Conservation (phyloP, 1,139 yeast species). For the Lodderomyces orthopsilosis region DNA sequence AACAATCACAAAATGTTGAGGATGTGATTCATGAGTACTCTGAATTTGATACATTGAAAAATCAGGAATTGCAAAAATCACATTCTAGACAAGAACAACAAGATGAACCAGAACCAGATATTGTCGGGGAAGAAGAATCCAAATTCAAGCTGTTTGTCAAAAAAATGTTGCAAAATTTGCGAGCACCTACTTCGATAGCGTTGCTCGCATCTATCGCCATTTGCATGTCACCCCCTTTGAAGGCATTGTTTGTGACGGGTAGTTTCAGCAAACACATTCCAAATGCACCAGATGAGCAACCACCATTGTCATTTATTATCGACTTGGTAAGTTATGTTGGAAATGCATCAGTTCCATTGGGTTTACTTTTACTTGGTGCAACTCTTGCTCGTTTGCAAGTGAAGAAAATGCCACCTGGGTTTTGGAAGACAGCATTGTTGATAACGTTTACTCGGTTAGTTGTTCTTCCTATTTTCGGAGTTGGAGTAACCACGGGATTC, state of each 20-base stretch:
- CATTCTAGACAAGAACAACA: constrained; percentile 8
- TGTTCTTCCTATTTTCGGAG: constrained; percentile 44
- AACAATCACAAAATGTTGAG: constrained; percentile 49
- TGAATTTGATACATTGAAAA: constrained; percentile 39
- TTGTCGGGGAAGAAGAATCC: constrained; percentile 7
- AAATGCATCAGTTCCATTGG: constrained; percentile 85
- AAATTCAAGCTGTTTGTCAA: constrained; percentile 11
- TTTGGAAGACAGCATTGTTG: constrained; percentile 58
- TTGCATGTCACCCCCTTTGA: constrained; percentile 84
- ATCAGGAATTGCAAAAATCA: constrained; percentile 13
- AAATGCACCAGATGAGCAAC: constrained; percentile 78
- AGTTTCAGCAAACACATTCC: constrained; percentile 29
- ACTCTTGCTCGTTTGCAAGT: constrained; percentile 74
- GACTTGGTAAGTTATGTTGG: constrained; percentile 80
- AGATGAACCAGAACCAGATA: constrained; percentile 13
- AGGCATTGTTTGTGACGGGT: constrained; percentile 64
- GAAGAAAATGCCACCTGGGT: constrained; percentile 58
- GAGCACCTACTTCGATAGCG: constrained; percentile 68
- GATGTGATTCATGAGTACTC: constrained; percentile 65
- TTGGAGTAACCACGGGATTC: constrained; percentile 44
- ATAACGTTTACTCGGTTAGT: constrained; percentile 36
- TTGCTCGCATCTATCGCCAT: constrained; percentile 59
- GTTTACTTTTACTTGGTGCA: constrained; percentile 78
- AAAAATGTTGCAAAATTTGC: constrained; percentile 49
- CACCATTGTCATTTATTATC: constrained; percentile 80